Conservation (phyloP, 176 grass and related monocot species). For the Oryza brachyantha region DNA sequence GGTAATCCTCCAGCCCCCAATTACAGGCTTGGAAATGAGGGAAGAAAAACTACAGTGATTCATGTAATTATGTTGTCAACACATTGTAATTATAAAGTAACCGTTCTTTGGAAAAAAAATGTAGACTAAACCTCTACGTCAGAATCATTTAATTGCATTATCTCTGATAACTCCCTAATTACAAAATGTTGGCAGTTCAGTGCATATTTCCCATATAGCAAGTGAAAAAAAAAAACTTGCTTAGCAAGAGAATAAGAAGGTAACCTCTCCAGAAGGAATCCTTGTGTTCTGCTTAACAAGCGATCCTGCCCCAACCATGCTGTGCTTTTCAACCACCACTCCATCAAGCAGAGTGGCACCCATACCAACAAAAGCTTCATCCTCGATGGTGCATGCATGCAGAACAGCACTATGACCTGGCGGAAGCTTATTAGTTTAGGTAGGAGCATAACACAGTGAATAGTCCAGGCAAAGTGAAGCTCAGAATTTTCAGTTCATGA, state of each 20-base stretch:
- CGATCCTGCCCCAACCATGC: constrained; percentile 81
- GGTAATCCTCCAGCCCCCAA: not conserved
- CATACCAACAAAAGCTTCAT: constrained; percentile 94
- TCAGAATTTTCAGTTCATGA: not conserved
- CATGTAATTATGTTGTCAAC: not conserved
- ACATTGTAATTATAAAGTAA: not conserved
- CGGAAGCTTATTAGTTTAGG: constrained; percentile 26
- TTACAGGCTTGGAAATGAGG: not conserved
- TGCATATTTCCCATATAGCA: not conserved
- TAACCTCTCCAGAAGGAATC: constrained; percentile 91
- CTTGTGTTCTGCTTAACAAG: constrained; percentile 92
- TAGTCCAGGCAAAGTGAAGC: not conserved
- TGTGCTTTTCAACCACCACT: constrained; percentile 89
- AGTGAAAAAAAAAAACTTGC: constrained; percentile 11
- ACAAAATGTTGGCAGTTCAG: not conserved
- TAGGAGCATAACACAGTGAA: not conserved
- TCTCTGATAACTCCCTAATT: not conserved
- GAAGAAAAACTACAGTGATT: not conserved
- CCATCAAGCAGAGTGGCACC: constrained; percentile 89
- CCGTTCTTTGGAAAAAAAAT: not conserved
- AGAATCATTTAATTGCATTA: not conserved
- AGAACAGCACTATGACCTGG: constrained; percentile 81
- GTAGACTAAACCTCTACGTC: not conserved
- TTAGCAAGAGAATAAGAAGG: constrained; percentile 21
- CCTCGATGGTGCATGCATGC: constrained; percentile 30